These are phyloP conservation scores for Candida sithepensis DNA, from an alignment of 805 yeast species.

Conservation along the genomic window DNA sequence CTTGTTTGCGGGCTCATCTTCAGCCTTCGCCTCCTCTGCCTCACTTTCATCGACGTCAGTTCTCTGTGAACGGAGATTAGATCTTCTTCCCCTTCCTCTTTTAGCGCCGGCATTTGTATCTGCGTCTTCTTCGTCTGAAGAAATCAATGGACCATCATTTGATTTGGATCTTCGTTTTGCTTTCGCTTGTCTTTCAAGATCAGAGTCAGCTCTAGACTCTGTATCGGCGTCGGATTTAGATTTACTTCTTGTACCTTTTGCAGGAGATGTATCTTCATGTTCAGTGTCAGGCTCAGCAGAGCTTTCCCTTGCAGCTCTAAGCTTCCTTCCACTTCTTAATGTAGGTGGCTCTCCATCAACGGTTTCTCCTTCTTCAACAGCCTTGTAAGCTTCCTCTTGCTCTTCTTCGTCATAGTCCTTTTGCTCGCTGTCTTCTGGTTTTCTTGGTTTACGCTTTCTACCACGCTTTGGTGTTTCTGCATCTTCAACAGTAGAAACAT, in stretches of 20 bases:
- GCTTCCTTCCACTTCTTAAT: conserved; percentile 8
- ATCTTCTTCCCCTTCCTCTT: conserved; percentile 3
- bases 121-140: conserved; percentile 5
- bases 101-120: conserved; percentile 1
- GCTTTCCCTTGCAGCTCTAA: conserved; percentile 1
- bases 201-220: conserved; percentile 2
- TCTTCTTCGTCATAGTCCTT: conserved; percentile 5
- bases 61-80: background rate
- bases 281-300: conserved; percentile 4
- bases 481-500: background rate
- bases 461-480: background rate
- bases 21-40: background rate
- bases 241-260: conserved; percentile 8
- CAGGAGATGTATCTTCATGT: conserved; percentile 7
- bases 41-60: background rate
- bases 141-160: background rate
- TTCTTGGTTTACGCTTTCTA: conserved; percentile 1
- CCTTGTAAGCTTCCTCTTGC: background rate
- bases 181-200: background rate
- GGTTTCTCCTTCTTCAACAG: background rate
- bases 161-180: conserved; percentile 2
- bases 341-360: conserved; percentile 1
- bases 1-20: background rate
- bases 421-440: background rate
- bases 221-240: conserved; percentile 4